Conservation (phyloP, 2,329 filamentous ascomycete genomes). For the Phaeosphaeriaceae sp. region DNA sequence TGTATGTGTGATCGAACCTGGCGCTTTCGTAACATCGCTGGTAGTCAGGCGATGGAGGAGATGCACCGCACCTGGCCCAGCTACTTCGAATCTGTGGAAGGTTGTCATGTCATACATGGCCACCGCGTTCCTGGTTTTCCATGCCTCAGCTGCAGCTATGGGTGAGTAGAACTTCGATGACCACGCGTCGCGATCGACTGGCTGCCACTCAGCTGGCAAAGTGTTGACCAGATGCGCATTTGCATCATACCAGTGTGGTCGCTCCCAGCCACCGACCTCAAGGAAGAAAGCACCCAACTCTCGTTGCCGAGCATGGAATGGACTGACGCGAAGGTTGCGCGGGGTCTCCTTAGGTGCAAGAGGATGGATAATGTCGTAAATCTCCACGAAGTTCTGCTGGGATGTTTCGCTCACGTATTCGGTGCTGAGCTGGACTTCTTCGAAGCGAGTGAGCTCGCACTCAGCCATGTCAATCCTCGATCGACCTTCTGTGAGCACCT, state of each 20-base stretch:
- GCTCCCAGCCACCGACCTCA: constrained; percentile 67
- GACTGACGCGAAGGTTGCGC: constrained; percentile 65
- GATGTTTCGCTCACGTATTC: constrained; percentile 66
- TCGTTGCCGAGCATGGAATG: constrained; percentile 62
- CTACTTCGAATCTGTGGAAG: constrained; percentile 64
- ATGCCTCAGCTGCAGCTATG: constrained; percentile 66
- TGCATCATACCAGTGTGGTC: constrained; percentile 67
- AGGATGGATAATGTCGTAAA: constrained; percentile 71
- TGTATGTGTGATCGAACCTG: constrained; percentile 63
- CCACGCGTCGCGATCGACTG: constrained; percentile 65
- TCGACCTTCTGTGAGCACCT: constrained; percentile 63
- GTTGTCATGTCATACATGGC: constrained; percentile 71
- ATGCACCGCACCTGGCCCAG: constrained; percentile 63
- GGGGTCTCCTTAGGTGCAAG: constrained; percentile 65
- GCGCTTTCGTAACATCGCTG: constrained; percentile 55
- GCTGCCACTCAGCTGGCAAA: constrained; percentile 62
- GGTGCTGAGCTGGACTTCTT: constrained; percentile 64
- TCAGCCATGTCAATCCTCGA: constrained; percentile 65
- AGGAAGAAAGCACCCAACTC: constrained; percentile 67
- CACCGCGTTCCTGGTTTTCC: constrained; percentile 68
- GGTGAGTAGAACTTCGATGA: constrained; percentile 64
- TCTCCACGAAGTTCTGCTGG: constrained; percentile 67
- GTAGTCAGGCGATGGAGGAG: constrained; percentile 63
- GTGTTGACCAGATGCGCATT: constrained; percentile 61
- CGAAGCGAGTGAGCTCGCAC: constrained; percentile 67